Base-by-base conservation (phyloP, 2,329 filamentous ascomycete genomes). In the Colletotrichum theobromicola region DNA sequence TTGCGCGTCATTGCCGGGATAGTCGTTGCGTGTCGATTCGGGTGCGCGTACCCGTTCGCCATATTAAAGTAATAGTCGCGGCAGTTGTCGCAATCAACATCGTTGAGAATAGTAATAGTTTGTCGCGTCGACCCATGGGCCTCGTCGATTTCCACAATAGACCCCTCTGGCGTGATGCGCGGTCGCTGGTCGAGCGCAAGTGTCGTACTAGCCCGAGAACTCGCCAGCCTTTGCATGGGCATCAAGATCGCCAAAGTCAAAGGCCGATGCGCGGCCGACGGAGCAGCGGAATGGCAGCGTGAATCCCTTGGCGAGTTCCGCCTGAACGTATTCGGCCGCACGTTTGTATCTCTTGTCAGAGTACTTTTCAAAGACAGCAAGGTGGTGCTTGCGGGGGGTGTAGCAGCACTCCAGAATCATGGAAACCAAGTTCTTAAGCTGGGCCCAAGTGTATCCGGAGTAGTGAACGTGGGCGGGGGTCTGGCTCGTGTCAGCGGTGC, bases 351-450 rank as follows among this genome's bases (percentile, higher is more conserved):
- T 92, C 81, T 93, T 94, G 83, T 97, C 94, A 46, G 91, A 89
- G 85, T 98, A 99, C 85, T 99, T 99, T 70, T 98, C 95, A 81
- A 91, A 98, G 55, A 99, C 93, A 9, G 95, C 95, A 32, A 88
- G 85, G 82, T 99, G 97, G 82, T 99, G 97, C 80, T 93, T 92
- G 76, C 89, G 89, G 8, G 95, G 94, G 70, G 93, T 90, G 75
- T 95, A 92, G 84, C 95, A 98, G 87, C 96, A 98, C 78, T 98
- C 95, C 64, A 97, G 87, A 77, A 99, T 92, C 83, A 94, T 92
- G 16, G 88, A 88, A 61, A 98, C 89, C 46, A 98, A 86, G 3
- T 93, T 93, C 80, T 93, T 92, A 70, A 99, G 88, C 84, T 99
- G 97, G 60, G 88, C 86, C 86, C 94, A 95, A 3, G 96, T 98